phyloP scores from a whole-genome alignment of 345 rosid species.

The Linum usitatissimum region DNA sequence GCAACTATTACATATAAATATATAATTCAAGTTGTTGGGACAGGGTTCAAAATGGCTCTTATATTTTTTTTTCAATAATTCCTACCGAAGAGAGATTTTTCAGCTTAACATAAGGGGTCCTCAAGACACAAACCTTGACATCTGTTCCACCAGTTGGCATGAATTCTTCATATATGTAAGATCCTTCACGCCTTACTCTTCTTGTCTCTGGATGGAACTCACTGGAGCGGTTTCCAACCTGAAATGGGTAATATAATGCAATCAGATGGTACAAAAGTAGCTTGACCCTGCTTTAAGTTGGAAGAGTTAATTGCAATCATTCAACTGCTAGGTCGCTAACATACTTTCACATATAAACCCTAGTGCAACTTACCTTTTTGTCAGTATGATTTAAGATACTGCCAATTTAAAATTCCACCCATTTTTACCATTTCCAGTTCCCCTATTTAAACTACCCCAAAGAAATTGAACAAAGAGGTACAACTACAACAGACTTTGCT shows the following conservation, averaged over 20 bases:
- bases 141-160: conserved; percentile 99
- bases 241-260: conserved; percentile 4
- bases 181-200: conserved; percentile 97
- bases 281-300: neutral
- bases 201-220: conserved; percentile 97
- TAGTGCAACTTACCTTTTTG: neutral
- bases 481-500: neutral
- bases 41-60: too few relatives aligned
- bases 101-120: too few relatives aligned
- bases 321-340: neutral
- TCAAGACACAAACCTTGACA: conserved; percentile 56
- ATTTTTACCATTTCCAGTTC: too few relatives aligned
- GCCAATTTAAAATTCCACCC: too few relatives aligned
- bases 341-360: neutral
- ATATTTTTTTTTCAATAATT: too few relatives aligned
- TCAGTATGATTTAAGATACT: neutral
- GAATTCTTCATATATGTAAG: conserved; percentile 97
- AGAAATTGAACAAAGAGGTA: neutral
- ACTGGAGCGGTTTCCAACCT: conserved; percentile 97
- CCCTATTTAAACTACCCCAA: too few relatives aligned
- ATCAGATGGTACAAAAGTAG: neutral
- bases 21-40: too few relatives aligned
- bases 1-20: too few relatives aligned
- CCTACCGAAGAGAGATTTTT: neutral
- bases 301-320: neutral